phyloP scores from a whole-genome alignment of 2,329 filamentous ascomycete genomes.

The Stromatinia cepivora region DNA sequence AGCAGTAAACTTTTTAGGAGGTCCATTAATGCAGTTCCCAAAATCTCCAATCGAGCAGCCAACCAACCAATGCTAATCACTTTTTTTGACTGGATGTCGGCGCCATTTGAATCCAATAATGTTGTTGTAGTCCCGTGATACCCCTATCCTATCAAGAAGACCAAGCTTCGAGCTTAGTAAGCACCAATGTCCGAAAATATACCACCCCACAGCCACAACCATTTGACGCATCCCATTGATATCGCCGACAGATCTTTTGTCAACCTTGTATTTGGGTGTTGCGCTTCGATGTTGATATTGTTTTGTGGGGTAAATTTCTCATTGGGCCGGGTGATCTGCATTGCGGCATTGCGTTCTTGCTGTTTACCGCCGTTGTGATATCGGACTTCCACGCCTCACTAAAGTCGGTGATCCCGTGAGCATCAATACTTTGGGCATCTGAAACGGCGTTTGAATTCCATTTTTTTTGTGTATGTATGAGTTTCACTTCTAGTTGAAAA shows the following conservation, averaged over 20 bases:
- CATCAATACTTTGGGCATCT: not conserved
- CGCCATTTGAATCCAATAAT: too few relatives aligned
- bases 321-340: not conserved
- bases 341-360: not conserved
- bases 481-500: too few relatives aligned
- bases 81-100: too few relatives aligned
- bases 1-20: too few relatives aligned
- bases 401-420: not conserved
- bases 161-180: not conserved
- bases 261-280: not conserved
- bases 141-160: not conserved
- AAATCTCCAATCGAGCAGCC: too few relatives aligned
- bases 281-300: not conserved
- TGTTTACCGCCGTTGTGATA: not conserved
- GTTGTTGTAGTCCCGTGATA: not conserved
- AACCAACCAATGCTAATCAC: too few relatives aligned
- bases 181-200: not conserved
- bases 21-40: too few relatives aligned
- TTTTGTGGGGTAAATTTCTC: not conserved
- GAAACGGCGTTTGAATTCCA: not conserved
- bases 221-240: not conserved
- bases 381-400: not conserved
- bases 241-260: not conserved
- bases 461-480: not conserved
- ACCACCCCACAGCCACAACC: not conserved